Conservation (phyloP, 139 green algal species). For the Nannochloris sp. region DNA sequence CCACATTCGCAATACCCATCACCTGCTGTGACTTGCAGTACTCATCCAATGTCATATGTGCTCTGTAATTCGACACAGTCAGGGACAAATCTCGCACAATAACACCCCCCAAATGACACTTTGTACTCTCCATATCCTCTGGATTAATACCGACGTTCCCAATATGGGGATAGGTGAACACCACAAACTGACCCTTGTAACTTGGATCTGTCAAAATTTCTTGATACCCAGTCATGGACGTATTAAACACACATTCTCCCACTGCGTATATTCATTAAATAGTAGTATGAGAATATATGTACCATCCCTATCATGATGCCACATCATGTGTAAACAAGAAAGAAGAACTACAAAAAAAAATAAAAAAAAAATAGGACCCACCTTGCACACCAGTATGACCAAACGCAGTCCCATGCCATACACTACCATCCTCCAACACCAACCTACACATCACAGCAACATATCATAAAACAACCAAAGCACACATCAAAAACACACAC, state of each 20-base stretch:
- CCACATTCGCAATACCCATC: conserved; percentile 76
- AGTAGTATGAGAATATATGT: not conserved
- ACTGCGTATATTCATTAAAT: conserved; percentile 7
- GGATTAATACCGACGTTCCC: conserved; percentile 96
- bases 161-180: conserved; percentile 95
- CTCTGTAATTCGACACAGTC: conserved; percentile 93
- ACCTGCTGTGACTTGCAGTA: conserved; percentile 67
- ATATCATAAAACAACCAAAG: not conserved
- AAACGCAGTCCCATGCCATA: conserved; percentile 80
- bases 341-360: not conserved
- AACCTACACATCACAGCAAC: conserved; percentile 35
- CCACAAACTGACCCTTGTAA: conserved; percentile 96
- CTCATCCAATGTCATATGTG: conserved; percentile 69
- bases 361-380: not conserved
- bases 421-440: conserved; percentile 89
- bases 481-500: not conserved
- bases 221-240: conserved; percentile 77
- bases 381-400: conserved; percentile 69
- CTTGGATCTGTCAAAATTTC: conserved; percentile 97
- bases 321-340: not conserved
- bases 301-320: not conserved
- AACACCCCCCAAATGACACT: conserved; percentile 77
- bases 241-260: conserved; percentile 97
- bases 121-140: conserved; percentile 77
- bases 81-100: conserved; percentile 75